Conservation (phyloP, 2,329 filamentous ascomycete genomes). For the Tothia fuscella region DNA sequence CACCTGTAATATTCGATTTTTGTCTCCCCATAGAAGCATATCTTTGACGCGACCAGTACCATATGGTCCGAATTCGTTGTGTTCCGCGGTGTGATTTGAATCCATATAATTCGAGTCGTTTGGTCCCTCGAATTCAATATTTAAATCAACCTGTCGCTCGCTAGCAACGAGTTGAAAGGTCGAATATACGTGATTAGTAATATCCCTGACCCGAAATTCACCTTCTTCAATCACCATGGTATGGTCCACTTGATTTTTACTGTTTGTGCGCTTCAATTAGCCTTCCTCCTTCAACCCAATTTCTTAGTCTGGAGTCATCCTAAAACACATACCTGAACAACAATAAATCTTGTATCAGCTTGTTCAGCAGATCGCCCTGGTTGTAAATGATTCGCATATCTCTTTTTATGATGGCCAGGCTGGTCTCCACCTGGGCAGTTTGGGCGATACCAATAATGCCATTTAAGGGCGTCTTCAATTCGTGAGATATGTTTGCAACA, state of each 20-base stretch:
- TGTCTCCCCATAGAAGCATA: slow-evolving; percentile 85
- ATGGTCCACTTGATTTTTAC: slow-evolving; percentile 87
- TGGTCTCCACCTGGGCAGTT: slow-evolving; percentile 9
- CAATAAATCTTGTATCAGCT: slow-evolving; percentile 77
- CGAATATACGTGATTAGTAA: slow-evolving; percentile 67
- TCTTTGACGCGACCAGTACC: slow-evolving; percentile 63
- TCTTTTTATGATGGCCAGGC: slow-evolving; percentile 63
- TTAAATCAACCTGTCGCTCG: slow-evolving; percentile 64
- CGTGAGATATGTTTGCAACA: slow-evolving; percentile 81
- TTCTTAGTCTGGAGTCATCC: no score
- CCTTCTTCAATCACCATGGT: slow-evolving; percentile 70
- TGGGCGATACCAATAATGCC: slow-evolving; percentile 65
- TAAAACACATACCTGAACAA: no score
- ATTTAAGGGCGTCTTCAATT: slow-evolving; percentile 89
- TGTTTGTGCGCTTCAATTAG: no score
- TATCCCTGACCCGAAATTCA: slow-evolving; percentile 75
- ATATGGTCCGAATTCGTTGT: slow-evolving; percentile 50
- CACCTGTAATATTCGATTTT: slow-evolving; percentile 83
- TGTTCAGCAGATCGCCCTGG: slow-evolving; percentile 70
- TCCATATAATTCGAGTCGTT: slow-evolving; percentile 25
- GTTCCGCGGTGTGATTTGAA: slow-evolving; percentile 24
- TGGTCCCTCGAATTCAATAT: slow-evolving; percentile 56
- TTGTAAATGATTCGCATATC: slow-evolving; percentile 83
- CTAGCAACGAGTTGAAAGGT: slow-evolving; percentile 86
- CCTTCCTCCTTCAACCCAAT: no score